These are phyloP conservation scores for Macadamia integrifolia DNA, from an alignment of 164 flowering plant genomes.

Conservation along the genomic window DNA sequence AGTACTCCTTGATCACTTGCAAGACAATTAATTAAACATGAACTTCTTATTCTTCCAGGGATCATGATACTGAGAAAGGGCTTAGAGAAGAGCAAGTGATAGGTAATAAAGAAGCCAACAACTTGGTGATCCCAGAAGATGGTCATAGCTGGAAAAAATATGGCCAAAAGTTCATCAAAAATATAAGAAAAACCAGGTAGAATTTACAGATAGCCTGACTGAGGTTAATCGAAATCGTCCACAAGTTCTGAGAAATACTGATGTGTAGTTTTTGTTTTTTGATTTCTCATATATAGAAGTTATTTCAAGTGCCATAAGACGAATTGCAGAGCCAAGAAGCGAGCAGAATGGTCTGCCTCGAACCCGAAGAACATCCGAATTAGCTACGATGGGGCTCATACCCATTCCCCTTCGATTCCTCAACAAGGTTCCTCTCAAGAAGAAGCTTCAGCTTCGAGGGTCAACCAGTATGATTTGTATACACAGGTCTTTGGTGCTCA, in stretches of 20 bases:
- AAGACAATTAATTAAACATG: no score
- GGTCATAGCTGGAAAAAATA: conserved; percentile 26
- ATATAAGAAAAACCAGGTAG: conserved; percentile 17
- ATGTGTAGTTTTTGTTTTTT: background rate
- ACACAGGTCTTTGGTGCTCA: conserved; percentile 12
- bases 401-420: background rate
- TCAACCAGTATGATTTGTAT: conserved; percentile 15
- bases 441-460: background rate
- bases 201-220: no score
- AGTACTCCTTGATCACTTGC: no score
- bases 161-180: conserved; percentile 26
- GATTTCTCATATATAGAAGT: conserved; percentile 8
- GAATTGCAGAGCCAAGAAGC: conserved; percentile 19
- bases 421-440: background rate
- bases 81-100: background rate
- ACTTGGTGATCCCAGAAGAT: conserved; percentile 19
- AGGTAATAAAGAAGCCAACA: background rate
- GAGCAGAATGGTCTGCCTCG: conserved; percentile 18
- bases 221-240: no score
- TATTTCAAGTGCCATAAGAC: conserved; percentile 22
- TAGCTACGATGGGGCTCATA: conserved; percentile 15
- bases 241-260: no score
- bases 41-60: background rate
- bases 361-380: conserved; percentile 1
- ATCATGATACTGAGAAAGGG: background rate